A percentile compares a stretch with the other conserved stretches of the same genome.
phyloP scores from a whole-genome alignment of 2,329 filamentous ascomycete species.

The Graphilbum fragrans region DNA sequence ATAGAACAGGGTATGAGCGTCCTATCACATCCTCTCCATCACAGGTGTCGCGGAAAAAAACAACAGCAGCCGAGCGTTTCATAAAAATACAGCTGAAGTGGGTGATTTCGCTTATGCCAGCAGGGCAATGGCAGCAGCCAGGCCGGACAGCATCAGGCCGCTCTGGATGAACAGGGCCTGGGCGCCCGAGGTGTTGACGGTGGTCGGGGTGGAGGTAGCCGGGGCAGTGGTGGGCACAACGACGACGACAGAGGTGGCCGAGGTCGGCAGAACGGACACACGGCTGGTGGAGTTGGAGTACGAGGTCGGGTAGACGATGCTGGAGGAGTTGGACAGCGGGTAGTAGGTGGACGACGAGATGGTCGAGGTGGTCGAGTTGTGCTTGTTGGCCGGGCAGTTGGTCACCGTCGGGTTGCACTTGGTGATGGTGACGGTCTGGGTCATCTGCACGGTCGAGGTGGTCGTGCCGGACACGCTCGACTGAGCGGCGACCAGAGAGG shows the following conservation, averaged over 20 bases:
- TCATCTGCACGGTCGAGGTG: slow-evolving; percentile 33
- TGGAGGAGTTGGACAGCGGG: neutral
- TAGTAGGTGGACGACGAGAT: slow-evolving; percentile 8
- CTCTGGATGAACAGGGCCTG: slow-evolving; percentile 24
- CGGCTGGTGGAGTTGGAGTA: slow-evolving; percentile 6
- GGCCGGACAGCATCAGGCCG: slow-evolving; percentile 25
- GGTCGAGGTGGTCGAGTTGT: slow-evolving; percentile 14
- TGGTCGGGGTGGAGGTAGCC: neutral
- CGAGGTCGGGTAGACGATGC: neutral
- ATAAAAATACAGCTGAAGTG: too few species aligned
- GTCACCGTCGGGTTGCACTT: slow-evolving; percentile 29
- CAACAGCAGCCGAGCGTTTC: too few species aligned
- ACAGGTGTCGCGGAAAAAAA: too few species aligned
- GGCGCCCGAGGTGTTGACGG: slow-evolving; percentile 15
- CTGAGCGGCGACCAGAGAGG: slow-evolving; percentile 22
- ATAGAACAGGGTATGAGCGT: too few species aligned
- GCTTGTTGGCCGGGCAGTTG: slow-evolving; percentile 27
- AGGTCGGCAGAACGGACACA: slow-evolving; percentile 5
- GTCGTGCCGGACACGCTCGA: slow-evolving; percentile 19
- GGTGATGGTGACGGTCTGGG: slow-evolving; percentile 33
- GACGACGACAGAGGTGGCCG: slow-evolving; percentile 12
- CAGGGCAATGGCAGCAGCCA: slow-evolving; percentile 27
- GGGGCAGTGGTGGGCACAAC: slow-evolving; percentile 1
- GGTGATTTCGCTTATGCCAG: slow-evolving; percentile 17
- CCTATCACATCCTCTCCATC: too few species aligned